These are phyloP conservation scores for Moesziomyces sp. DNA, from an alignment of 1,284 basidiomycete species.

Conservation along the genomic window DNA sequence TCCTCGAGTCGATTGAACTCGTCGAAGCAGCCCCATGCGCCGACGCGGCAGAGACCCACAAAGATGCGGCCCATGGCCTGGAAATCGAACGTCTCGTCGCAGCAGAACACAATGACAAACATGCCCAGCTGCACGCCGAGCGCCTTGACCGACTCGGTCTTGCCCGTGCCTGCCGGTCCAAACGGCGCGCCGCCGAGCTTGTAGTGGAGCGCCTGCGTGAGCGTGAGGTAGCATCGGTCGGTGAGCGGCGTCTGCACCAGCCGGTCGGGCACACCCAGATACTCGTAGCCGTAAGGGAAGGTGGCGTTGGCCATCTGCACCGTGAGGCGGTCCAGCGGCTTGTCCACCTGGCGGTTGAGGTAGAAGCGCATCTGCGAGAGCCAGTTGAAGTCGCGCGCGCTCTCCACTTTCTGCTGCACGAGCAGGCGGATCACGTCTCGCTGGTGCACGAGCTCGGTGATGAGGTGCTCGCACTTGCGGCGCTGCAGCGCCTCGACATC, in stretches of 20 bases:
- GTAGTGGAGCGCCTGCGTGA: constrained; percentile 93
- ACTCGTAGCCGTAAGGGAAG: constrained; percentile 99
- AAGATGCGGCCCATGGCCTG: constrained; percentile 99
- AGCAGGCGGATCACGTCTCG: constrained; percentile 90
- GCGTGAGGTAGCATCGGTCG: constrained; percentile 94
- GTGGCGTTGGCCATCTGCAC: constrained; percentile 85
- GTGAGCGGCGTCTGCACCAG: constrained; percentile 98
- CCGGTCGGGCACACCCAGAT: constrained; percentile 93
- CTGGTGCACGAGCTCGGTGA: constrained; percentile 98
- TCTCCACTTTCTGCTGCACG: constrained; percentile 75
- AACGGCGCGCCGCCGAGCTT: constrained; percentile 97
- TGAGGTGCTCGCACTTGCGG: constrained; percentile 97
- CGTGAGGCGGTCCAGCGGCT: constrained; percentile 81
- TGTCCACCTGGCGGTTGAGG: constrained; percentile 75
- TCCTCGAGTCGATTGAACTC: constrained; percentile 90
- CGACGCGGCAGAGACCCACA: constrained; percentile 96
- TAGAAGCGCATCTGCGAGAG: constrained; percentile 99
- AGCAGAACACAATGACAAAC: constrained; percentile 98
- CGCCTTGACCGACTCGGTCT: constrained; percentile 99
- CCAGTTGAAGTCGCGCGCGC: constrained; percentile 86
- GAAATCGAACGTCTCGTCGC: constrained; percentile 99
- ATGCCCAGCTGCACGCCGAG: constrained; percentile 96
- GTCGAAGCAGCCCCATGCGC: constrained; percentile 77
- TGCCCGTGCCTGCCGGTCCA: constrained; percentile 98
- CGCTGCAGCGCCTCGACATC: constrained; percentile 89